phyloP scores from a whole-genome alignment of 2,329 filamentous ascomycete genomes.

The Cladosporium phlei region DNA sequence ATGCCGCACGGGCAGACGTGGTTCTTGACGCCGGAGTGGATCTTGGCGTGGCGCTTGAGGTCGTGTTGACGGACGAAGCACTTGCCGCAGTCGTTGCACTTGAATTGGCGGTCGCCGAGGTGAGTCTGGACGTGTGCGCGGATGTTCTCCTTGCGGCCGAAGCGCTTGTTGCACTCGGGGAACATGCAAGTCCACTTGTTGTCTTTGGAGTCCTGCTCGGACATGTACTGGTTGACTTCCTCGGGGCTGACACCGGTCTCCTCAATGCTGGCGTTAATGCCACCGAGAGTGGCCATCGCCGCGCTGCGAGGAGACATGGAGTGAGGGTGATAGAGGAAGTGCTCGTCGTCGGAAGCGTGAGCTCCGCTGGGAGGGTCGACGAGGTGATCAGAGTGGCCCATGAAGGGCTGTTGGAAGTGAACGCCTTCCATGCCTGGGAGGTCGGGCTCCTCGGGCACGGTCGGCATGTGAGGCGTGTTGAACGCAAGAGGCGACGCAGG shows the following conservation, averaged over 20 bases:
- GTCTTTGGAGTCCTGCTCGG: slow-evolving; percentile 40
- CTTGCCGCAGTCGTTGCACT: slow-evolving; percentile 88
- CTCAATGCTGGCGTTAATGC: slow-evolving; percentile 58
- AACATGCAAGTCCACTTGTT: slow-evolving; percentile 47
- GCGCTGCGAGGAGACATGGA: slow-evolving; percentile 32
- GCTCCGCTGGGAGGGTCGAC: slow-evolving; percentile 21
- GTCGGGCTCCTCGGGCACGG: slow-evolving; percentile 32
- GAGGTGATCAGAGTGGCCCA: slow-evolving; percentile 26
- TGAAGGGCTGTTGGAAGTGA: slow-evolving; percentile 17
- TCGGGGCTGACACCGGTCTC: slow-evolving; percentile 84
- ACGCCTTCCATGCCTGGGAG: slow-evolving; percentile 23
- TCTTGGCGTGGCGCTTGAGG: slow-evolving; percentile 94
- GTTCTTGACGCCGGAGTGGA: slow-evolving; percentile 92
- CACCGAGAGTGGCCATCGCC: slow-evolving; percentile 45
- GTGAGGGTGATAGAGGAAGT: slow-evolving; percentile 13
- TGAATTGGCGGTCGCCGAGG: slow-evolving; percentile 90
- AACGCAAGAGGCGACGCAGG: slow-evolving; percentile 41
- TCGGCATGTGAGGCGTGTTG: slow-evolving; percentile 35
- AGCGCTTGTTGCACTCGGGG: slow-evolving; percentile 77
- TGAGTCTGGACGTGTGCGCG: slow-evolving; percentile 98
- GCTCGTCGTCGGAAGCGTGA: slow-evolving; percentile 11
- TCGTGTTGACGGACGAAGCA: slow-evolving; percentile 97
- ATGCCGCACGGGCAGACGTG: slow-evolving; percentile 93
- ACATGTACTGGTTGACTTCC: slow-evolving; percentile 54
- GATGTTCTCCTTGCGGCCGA: slow-evolving; percentile 98